phyloP scores from a whole-genome alignment of 23 red algal species.

The Gracilaria caudata region DNA sequence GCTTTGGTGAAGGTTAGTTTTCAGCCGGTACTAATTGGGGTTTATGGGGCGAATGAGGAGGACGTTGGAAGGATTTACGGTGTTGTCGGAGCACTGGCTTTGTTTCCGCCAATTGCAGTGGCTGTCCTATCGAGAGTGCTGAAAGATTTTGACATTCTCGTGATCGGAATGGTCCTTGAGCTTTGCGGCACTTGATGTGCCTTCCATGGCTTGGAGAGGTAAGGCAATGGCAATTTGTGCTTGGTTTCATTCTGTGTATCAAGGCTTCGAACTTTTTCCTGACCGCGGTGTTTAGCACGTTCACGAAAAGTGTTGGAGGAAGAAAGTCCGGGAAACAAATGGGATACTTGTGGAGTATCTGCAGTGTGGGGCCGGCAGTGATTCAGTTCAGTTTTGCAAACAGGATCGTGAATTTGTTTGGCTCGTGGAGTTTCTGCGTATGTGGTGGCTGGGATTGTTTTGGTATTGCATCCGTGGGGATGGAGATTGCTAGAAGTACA shows the following conservation, averaged over 20 bases:
- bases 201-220: constrained; percentile 18
- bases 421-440: constrained; percentile 8
- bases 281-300: constrained; percentile 26
- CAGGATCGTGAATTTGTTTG: constrained; percentile 15
- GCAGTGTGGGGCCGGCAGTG: background rate
- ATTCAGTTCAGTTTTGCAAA: constrained; percentile 35
- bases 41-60: constrained; percentile 4
- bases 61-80: constrained; percentile 16
- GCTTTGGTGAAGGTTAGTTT: background rate
- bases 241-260: background rate
- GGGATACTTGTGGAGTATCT: constrained; percentile 47
- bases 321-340: constrained; percentile 1
- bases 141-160: constrained; percentile 7
- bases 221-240: constrained; percentile 21
- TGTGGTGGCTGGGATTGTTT: background rate
- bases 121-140: constrained; percentile 1
- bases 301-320: constrained; percentile 5
- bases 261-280: constrained; percentile 27
- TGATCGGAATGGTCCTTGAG: constrained; percentile 18
- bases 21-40: constrained; percentile 30
- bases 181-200: constrained; percentile 3
- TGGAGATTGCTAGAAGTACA: constrained; percentile 10
- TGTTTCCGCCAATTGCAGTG: constrained; percentile 14
- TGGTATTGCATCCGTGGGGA: constrained; percentile 29
- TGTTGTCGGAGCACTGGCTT: constrained; percentile 1